Evolutionary conservation across 495 filamentous ascomycete species (phyloP).

Genomic region (Penicillium maclennaniae): DNA sequence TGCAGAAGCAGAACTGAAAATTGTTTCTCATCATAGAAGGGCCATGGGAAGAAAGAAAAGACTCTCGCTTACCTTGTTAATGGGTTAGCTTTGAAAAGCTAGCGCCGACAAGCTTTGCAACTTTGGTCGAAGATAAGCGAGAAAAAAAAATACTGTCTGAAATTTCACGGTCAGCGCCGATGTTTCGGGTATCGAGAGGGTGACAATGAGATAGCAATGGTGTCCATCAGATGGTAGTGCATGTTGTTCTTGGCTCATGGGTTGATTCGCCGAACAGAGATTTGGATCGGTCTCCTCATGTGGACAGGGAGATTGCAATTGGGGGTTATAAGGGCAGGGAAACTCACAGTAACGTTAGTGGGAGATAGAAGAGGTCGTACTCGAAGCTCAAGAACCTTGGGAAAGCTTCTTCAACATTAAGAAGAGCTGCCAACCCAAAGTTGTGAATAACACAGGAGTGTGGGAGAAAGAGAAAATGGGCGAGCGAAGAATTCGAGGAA

Average conservation of each 20-base stretch:
- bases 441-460: slow-evolving; percentile 15
- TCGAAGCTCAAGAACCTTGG: neutral
- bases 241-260: slow-evolving; percentile 95
- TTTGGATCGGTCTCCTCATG: slow-evolving; percentile 62
- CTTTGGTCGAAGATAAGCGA: neutral
- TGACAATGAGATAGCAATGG: neutral
- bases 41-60: slow-evolving; percentile 8
- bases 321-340: neutral
- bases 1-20: slow-evolving; percentile 98
- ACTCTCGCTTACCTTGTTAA: slow-evolving; percentile 18
- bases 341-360: slow-evolving; percentile 31
- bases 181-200: neutral
- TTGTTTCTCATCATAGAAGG: slow-evolving; percentile 67
- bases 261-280: slow-evolving; percentile 71
- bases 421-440: slow-evolving; percentile 9
- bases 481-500: slow-evolving; percentile 26
- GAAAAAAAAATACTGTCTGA: slow-evolving; percentile 6
- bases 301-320: slow-evolving; percentile 23
- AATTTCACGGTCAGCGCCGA: slow-evolving; percentile 18
- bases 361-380: slow-evolving; percentile 4
- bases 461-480: slow-evolving; percentile 27
- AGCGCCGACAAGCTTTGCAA: slow-evolving; percentile 2
- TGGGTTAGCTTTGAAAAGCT: slow-evolving; percentile 2
- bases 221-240: slow-evolving; percentile 96
- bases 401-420: slow-evolving; percentile 20